Evolutionary conservation across 1,139 yeast species (phyloP), one percentile per base, ranked within the genome.

Genomic region (Debaryomycetaceae sp.): DNA sequence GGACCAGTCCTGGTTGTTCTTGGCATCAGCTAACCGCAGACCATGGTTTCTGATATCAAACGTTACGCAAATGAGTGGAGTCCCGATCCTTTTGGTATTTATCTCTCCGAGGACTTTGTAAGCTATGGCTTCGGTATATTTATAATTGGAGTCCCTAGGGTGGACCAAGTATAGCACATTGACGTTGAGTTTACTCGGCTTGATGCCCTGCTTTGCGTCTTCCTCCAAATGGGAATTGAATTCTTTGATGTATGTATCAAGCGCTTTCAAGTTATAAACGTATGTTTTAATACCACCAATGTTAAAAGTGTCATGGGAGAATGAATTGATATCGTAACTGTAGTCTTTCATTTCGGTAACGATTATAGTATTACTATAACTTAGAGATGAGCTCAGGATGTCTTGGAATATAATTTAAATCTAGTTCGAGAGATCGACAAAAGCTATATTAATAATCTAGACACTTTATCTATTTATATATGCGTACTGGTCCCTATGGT

Each of bases 1-100:
- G 0, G 49, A 51, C 85, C 86, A 81, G 31, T 61, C 63, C 5
- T 54, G 42, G 56, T 80, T 80, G 39, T 65, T 65, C 13, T 37
- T 35, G 1, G 49, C 53, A 42, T 72, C 67, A 2, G 79, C 58
- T 7, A 56, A 42, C 37, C 89, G 62, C 35, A 59, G 60, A 1
- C 89, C 89, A 54, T 84, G 89, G 60, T 84, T 83, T 46, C 84
- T 68, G 45, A 66, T 63, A 53, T 84, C 89, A 57, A 80, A 80
- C 0, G 83, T 67, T 9, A 80, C 76, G 41, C 80, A 75, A 34
- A 81, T 63, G 40, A 78, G 56, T 3, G 76, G 68, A 24, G 54
- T 53, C 27, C 55, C 45, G 9, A 48, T 45, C 2, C 44, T 45
- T 1, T 44, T 42, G 42, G 57, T 56, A 23, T 56, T 51, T 6